A percentile compares a stretch with the other conserved stretches of the same genome.
Conservation (phyloP, 139 green algal genomes). For the Chlamydomonas sphaeroides region DNA sequence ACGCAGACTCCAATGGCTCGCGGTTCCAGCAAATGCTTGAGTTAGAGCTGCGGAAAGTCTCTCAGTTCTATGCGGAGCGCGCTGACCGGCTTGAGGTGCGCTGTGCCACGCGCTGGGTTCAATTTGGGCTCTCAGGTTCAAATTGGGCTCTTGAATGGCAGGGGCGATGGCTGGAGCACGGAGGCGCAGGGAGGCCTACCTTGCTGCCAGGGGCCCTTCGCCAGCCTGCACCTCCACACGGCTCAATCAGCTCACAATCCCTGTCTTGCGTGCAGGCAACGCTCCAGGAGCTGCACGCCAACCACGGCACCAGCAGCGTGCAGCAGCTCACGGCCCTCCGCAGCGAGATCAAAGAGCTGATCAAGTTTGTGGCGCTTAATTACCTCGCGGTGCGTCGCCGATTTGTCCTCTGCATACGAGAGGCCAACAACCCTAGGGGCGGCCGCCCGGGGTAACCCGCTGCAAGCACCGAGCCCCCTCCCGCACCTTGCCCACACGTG, state of each 20-base stretch:
- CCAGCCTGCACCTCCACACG: background rate
- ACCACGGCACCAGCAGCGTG: background rate
- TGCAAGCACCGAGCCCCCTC: background rate
- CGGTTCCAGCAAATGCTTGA: slow-evolving; percentile 10
- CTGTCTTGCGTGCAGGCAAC: background rate
- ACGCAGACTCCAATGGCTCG: background rate
- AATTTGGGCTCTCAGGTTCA: background rate
- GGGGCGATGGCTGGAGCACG: no score
- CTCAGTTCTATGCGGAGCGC: slow-evolving; percentile 25
- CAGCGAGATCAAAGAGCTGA: slow-evolving; percentile 56
- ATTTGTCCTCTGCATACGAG: no score
- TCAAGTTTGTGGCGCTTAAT: slow-evolving; percentile 86
- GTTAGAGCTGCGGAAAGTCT: slow-evolving; percentile 28
- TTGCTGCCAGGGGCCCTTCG: no score
- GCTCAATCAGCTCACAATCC: background rate
- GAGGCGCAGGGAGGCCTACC: no score
- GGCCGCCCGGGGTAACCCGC: no score
- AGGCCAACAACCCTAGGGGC: no score
- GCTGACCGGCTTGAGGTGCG: slow-evolving; percentile 19
- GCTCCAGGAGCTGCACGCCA: background rate
- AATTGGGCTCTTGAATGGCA: no score
- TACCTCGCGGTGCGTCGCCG: slow-evolving; percentile 86
- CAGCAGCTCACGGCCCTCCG: slow-evolving; percentile 55
- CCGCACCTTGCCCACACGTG: background rate
- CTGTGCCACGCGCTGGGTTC: background rate